phyloP scores from a whole-genome alignment of 306 rosid species.

The Medicago arabica region DNA sequence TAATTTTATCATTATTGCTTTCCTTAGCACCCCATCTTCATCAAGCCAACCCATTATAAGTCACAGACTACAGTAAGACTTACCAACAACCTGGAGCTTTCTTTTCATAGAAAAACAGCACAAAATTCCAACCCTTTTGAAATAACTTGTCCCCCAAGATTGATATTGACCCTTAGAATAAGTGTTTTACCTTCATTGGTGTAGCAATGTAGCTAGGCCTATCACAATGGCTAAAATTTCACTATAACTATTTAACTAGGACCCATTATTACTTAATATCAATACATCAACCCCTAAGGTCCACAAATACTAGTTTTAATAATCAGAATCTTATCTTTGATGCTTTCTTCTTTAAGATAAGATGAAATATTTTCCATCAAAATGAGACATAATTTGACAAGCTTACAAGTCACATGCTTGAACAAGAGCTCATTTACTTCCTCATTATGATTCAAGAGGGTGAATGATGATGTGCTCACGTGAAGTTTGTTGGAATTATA shows the following conservation, averaged over 20 bases:
- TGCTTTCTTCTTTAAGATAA: constrained; percentile 52
- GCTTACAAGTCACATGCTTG: constrained; percentile 39
- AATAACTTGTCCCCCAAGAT: constrained; percentile 49
- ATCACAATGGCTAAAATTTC: constrained; percentile 40
- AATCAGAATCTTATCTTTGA: constrained; percentile 62
- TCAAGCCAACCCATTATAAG: constrained; percentile 13
- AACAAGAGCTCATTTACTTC: constrained; percentile 23
- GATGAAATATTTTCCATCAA: constrained; percentile 49
- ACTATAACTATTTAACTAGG: constrained; percentile 27
- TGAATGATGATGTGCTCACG: constrained; percentile 42
- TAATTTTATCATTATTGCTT: constrained; percentile 40
- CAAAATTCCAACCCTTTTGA: constrained; percentile 49
- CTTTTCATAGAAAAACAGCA: constrained; percentile 38
- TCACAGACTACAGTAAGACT: constrained; percentile 24
- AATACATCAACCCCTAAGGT: constrained; percentile 24
- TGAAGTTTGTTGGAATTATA: constrained; percentile 49
- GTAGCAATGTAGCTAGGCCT: constrained; percentile 15
- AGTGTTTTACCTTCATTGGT: constrained; percentile 41
- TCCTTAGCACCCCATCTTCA: constrained; percentile 25
- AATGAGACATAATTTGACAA: constrained; percentile 61
- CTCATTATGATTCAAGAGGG: constrained; percentile 27
- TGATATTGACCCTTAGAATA: constrained; percentile 38
- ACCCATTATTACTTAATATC: constrained; percentile 50
- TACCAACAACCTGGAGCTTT: constrained; percentile 46
- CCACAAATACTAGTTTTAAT: constrained; percentile 43